Evolutionary conservation across 2,329 filamentous ascomycete genomes (phyloP), one percentile per base, ranked within the genome.

Genomic region (Hypoxylon sp.): DNA sequence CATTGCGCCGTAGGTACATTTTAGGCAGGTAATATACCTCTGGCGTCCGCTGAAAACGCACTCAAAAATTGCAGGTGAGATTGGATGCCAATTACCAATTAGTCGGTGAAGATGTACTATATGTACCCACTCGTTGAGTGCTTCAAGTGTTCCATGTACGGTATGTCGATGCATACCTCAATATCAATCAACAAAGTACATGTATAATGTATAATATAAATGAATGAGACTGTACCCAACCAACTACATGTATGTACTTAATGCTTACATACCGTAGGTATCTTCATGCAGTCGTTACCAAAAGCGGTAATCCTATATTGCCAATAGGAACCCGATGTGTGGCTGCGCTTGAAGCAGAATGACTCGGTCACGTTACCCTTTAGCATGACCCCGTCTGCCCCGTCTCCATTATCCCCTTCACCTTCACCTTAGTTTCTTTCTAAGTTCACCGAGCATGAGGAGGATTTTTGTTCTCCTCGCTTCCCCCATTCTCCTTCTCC

Each of bases 331-430:
- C 37, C 35, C 47, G 17, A 48, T 31, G 42, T 62, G 60, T 67
- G 64, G 58, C 54, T 71, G 39, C 65, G 58, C 50, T 46, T 46
- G 39, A 60, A 17, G 64, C 66, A 66, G 65, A 57, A 61, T 69
- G 59, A 69, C 35, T 59, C n/a, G 48, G 59, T 71, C 66, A 71
- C 62, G 69, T 71, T 71, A 69, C 47, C 62, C 5, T 61, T 52
- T 33, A 39, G 54, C 59, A 55, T 70, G 68, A 69, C 58, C 60
- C n/a, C n/a, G n/a, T n/a, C n/a, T n/a, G n/a, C 44, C 11, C 24
- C n/a, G 17, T 24, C 47, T 48, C 19, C 14, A 19, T 39, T 37
- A 24, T 50, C 31, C 19, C 19, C 19, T 1, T 22, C 3, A 22
- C 19, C 42, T 55, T 67, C 61, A 67, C 64, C 53, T 61, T 37